Conservation (phyloP, 177 flowering plant species). For the Vitis hybrid region DNA sequence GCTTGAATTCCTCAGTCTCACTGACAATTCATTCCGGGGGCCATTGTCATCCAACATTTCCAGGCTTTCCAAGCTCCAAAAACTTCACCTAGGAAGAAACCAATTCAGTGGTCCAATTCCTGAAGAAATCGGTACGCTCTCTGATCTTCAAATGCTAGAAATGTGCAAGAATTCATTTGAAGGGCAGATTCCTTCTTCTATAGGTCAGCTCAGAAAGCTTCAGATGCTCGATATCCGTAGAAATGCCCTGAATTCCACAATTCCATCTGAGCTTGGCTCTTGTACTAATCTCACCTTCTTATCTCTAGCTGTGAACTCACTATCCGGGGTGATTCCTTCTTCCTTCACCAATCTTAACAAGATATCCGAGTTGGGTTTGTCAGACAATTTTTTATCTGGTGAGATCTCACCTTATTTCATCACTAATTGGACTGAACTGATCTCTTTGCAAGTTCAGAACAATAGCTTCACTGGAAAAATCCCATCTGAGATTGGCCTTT, state of each 20-base stretch:
- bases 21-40: slow-evolving; percentile 43
- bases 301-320: slow-evolving; percentile 30
- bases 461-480: slow-evolving; percentile 53
- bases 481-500: slow-evolving; percentile 54
- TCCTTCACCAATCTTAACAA: slow-evolving; percentile 42
- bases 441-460: slow-evolving; percentile 50
- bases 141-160: slow-evolving; percentile 35
- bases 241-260: slow-evolving; percentile 29
- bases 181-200: slow-evolving; percentile 2
- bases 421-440: slow-evolving; percentile 55
- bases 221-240: slow-evolving; percentile 27
- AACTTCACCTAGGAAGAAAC: slow-evolving; percentile 35
- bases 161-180: slow-evolving; percentile 30
- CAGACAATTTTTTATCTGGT: slow-evolving; percentile 54
- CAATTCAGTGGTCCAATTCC: slow-evolving; percentile 44
- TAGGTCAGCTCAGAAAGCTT: slow-evolving; percentile 16
- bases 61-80: slow-evolving; percentile 41
- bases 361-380: slow-evolving; percentile 43
- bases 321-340: slow-evolving; percentile 42
- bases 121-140: slow-evolving; percentile 34
- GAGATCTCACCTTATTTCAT: slow-evolving; percentile 46
- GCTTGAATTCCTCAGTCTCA: slow-evolving; percentile 48
- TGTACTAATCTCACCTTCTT: slow-evolving; percentile 44
- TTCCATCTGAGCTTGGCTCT: slow-evolving; percentile 51
- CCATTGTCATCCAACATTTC: slow-evolving; percentile 38